These are phyloP conservation scores for Rhytidiadelphus loreus DNA, from an alignment of 225 moss, liverwort and hornwort genomes.

Conservation along the genomic window DNA sequence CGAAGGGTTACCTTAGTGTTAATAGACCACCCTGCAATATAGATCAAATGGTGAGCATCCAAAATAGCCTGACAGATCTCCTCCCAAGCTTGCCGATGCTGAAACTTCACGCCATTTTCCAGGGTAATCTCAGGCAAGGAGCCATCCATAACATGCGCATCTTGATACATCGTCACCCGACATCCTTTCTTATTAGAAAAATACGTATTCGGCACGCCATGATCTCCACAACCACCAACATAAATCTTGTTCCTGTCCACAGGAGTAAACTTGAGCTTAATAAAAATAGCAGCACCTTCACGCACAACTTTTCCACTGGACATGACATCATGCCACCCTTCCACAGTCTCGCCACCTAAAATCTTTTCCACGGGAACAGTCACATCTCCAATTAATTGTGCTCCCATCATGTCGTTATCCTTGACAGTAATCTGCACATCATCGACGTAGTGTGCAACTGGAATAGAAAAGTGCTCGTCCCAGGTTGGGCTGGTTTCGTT, in stretches of 20 bases:
- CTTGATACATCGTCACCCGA: slow-evolving; percentile 60
- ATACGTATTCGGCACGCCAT: slow-evolving; percentile 67
- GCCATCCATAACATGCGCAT: slow-evolving; percentile 76
- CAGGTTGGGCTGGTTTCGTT: slow-evolving; percentile 60
- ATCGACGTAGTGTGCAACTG: slow-evolving; percentile 64
- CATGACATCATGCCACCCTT: slow-evolving; percentile 66
- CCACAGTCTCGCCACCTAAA: slow-evolving; percentile 24
- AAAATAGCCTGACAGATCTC: slow-evolving; percentile 73
- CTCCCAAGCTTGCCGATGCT: slow-evolving; percentile 73
- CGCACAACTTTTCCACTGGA: slow-evolving; percentile 46
- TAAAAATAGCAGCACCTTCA: slow-evolving; percentile 25
- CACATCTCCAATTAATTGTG: slow-evolving; percentile 63
- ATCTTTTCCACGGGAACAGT: slow-evolving; percentile 34
- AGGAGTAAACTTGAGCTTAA: slow-evolving; percentile 42
- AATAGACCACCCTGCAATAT: slow-evolving; percentile 89
- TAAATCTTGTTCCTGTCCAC: slow-evolving; percentile 45
- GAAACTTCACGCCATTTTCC: slow-evolving; percentile 47
- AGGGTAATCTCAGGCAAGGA: slow-evolving; percentile 49
- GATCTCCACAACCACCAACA: slow-evolving; percentile 31
- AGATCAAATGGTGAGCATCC: slow-evolving; percentile 80
- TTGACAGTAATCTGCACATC: slow-evolving; percentile 59
- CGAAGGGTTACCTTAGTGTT: slow-evolving; percentile 13
- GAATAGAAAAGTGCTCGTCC: slow-evolving; percentile 71
- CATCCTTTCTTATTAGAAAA: slow-evolving; percentile 67
- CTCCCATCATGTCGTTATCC: slow-evolving; percentile 76